Conservation (phyloP, 2,329 filamentous ascomycete species). For the Pyrenophora teres region DNA sequence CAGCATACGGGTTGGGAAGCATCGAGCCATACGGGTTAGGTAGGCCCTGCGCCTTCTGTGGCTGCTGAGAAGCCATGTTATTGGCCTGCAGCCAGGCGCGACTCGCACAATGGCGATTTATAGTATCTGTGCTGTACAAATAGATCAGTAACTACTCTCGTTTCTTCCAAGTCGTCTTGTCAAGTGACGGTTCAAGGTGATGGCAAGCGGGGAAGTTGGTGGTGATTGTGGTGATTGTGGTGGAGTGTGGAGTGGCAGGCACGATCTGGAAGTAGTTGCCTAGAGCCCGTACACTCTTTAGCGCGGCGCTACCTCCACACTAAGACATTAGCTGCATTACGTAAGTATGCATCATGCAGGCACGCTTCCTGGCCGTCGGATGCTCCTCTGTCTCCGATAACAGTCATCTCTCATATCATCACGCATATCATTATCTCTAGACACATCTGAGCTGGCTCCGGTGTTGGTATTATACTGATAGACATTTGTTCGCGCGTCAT, state of each 20-base stretch:
- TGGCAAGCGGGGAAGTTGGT: background rate
- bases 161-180: background rate
- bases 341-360: slow-evolving; percentile 15
- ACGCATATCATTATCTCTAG: slow-evolving; percentile 3
- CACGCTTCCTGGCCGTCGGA: slow-evolving; percentile 18
- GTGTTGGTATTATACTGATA: slow-evolving; percentile 12
- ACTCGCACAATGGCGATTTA: background rate
- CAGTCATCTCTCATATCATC: background rate
- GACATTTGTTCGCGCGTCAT: slow-evolving; percentile 16
- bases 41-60: slow-evolving; percentile 30
- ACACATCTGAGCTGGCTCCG: slow-evolving; percentile 27
- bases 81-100: slow-evolving; percentile 11
- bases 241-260: slow-evolving; percentile 8
- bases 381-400: slow-evolving; percentile 8
- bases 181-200: background rate
- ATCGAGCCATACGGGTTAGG: slow-evolving; percentile 35
- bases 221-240: background rate
- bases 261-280: background rate
- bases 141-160: background rate
- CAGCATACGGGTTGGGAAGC: slow-evolving; percentile 37
- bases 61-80: slow-evolving; percentile 32
- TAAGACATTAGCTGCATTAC: slow-evolving; percentile 14
- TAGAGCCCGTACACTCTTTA: background rate
- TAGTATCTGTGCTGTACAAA: background rate
- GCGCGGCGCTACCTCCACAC: slow-evolving; percentile 11